These are phyloP conservation scores for Coemansia sp. DNA, from an alignment of 192 early-diverging fungal genomes.

Conservation along the genomic window DNA sequence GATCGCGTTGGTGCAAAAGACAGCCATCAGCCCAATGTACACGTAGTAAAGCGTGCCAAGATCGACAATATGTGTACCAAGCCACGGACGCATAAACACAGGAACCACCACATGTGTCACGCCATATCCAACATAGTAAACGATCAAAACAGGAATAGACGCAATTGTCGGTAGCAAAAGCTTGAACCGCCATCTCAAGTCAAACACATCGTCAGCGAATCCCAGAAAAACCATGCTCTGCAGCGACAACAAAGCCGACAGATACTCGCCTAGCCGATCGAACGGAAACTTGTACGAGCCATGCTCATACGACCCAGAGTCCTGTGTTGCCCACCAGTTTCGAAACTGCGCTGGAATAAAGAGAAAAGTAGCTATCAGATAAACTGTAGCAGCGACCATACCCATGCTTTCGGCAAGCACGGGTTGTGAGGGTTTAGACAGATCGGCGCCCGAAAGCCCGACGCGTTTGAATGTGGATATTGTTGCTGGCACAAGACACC, in stretches of 20 bases:
- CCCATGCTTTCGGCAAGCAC: conserved; percentile 89
- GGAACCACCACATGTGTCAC: conserved; percentile 88
- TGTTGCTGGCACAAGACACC: conserved; percentile 66
- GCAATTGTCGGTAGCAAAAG: conserved; percentile 91
- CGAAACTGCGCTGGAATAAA: conserved; percentile 96
- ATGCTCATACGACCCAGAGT: neutral
- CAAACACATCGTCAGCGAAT: conserved; percentile 97
- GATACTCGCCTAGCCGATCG: conserved; percentile 79
- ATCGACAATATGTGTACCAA: conserved; percentile 71
- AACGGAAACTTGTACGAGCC: conserved; percentile 29
- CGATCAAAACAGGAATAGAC: conserved; percentile 88
- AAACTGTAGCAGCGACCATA: conserved; percentile 81
- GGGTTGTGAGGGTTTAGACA: conserved; percentile 72
- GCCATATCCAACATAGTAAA: conserved; percentile 89
- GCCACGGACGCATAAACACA: conserved; percentile 68
- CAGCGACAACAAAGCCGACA: conserved; percentile 87
- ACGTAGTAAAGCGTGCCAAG: conserved; percentile 92
- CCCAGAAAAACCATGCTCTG: conserved; percentile 97
- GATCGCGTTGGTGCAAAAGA: conserved; percentile 97
- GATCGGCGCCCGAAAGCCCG: conserved; percentile 76
- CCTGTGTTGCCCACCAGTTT: conserved; percentile 64
- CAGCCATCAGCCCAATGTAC: conserved; percentile 83
- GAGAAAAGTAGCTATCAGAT: conserved; percentile 82
- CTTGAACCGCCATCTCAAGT: conserved; percentile 95
- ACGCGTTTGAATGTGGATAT: conserved; percentile 71